These are phyloP conservation scores for Globisporangium heterothallicum DNA, from an alignment of 352 stramenopile species.

Conservation along the genomic window DNA sequence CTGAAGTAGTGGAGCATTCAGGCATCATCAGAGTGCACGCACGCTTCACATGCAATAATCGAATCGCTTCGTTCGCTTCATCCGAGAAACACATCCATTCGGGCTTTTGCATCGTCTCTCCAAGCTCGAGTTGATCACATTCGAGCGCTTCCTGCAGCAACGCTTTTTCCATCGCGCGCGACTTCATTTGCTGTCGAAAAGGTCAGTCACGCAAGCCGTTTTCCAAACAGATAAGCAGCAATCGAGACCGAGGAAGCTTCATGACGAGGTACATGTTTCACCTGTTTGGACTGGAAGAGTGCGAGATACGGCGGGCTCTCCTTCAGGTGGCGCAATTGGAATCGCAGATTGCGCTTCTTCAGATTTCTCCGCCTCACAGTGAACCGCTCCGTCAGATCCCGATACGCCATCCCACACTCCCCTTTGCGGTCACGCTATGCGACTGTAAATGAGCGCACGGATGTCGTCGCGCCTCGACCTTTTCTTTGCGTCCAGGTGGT, in stretches of 20 bases:
- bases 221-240: not conserved
- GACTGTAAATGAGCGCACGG: too few species aligned
- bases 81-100: conserved; percentile 63
- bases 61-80: conserved; percentile 58
- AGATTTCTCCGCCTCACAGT: conserved; percentile 30
- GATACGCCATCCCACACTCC: conserved; percentile 43
- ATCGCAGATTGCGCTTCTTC: conserved; percentile 51
- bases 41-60: conserved; percentile 68
- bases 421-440: not conserved
- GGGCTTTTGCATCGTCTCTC: conserved; percentile 28
- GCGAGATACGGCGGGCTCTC: conserved; percentile 34
- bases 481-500: too few species aligned
- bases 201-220: not conserved
- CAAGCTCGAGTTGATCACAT: conserved; percentile 23
- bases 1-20: not conserved
- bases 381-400: conserved; percentile 54
- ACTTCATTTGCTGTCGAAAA: conserved; percentile 32
- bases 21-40: conserved; percentile 7
- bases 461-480: too few species aligned
- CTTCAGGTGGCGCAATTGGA: conserved; percentile 43
- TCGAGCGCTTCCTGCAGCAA: conserved; percentile 53
- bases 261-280: too few species aligned
- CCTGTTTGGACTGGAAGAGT: conserved; percentile 54
- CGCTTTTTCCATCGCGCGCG: conserved; percentile 52
- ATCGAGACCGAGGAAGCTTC: too few species aligned